phyloP scores from a whole-genome alignment of 2,329 filamentous ascomycete species.

The Ophiocordyceps camponoti-saundersi region DNA sequence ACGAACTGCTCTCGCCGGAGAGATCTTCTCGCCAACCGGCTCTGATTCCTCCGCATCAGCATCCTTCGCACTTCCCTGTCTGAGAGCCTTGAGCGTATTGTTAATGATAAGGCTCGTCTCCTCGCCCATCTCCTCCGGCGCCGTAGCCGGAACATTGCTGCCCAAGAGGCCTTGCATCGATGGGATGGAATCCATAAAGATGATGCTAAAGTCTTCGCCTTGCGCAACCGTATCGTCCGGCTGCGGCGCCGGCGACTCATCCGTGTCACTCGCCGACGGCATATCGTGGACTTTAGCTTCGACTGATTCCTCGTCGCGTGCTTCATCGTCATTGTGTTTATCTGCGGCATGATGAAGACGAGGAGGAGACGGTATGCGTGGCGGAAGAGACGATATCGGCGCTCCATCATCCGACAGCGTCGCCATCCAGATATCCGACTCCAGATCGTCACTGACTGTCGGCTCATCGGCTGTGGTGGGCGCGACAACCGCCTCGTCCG shows the following conservation, averaged over 20 bases:
- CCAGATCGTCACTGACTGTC: slow-evolving; percentile 6
- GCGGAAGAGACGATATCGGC: slow-evolving; percentile 8
- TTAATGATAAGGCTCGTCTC: slow-evolving; percentile 40
- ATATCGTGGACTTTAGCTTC: neutral
- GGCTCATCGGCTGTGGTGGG: slow-evolving; percentile 5
- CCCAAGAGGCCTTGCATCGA: slow-evolving; percentile 27
- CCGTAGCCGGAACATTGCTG: slow-evolving; percentile 14
- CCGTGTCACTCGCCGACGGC: neutral
- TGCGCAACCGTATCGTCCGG: slow-evolving; percentile 26
- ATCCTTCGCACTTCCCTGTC: slow-evolving; percentile 12
- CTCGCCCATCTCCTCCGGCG: slow-evolving; percentile 32
- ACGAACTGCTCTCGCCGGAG: no score
- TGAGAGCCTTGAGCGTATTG: slow-evolving; percentile 32
- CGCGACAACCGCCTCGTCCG: slow-evolving; percentile 15
- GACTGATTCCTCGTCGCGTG: no score
- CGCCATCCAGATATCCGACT: slow-evolving; percentile 29
- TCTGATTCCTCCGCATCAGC: neutral
- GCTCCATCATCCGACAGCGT: slow-evolving; percentile 21
- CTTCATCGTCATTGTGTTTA: no score
- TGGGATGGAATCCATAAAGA: slow-evolving; percentile 35
- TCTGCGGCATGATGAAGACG: neutral
- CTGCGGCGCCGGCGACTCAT: slow-evolving; percentile 3
- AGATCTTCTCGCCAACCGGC: neutral
- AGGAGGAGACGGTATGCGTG: neutral
- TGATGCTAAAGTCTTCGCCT: slow-evolving; percentile 43